phyloP scores from a whole-genome alignment of 176 grass and related monocot species.

The Raddia distichophylla region DNA sequence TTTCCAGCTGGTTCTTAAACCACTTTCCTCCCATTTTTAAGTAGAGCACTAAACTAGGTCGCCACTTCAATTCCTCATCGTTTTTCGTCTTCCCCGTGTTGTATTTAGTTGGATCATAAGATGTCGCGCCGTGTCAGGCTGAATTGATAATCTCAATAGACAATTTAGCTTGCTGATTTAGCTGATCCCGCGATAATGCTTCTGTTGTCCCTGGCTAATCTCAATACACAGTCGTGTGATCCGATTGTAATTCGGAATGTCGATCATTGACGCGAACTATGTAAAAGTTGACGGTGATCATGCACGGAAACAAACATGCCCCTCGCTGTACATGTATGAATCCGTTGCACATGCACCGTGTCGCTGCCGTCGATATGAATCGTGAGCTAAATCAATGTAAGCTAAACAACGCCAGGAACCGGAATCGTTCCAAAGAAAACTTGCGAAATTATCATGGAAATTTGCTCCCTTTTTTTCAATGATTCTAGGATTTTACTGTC shows the following conservation, averaged over 20 bases:
- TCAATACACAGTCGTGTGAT: neutral
- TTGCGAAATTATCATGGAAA: neutral
- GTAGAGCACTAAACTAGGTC: neutral
- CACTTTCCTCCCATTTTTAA: neutral
- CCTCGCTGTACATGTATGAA: neutral
- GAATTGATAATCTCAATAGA: neutral
- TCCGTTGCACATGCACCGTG: no score
- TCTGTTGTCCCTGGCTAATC: neutral
- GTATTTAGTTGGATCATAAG: conserved; percentile 31
- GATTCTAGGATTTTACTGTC: neutral
- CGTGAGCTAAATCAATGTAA: neutral
- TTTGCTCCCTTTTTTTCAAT: no score
- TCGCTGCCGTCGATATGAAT: no score
- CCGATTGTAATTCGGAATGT: neutral
- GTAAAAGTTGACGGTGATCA: neutral
- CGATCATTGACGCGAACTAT: neutral
- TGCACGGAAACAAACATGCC: neutral
- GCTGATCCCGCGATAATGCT: neutral
- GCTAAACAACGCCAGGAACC: neutral
- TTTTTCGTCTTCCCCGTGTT: neutral
- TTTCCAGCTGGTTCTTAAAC: neutral
- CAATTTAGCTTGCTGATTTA: neutral
- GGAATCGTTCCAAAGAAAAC: neutral
- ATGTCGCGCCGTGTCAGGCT: neutral
- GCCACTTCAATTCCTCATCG: no score